Percentiles rank a stretch among this genome's conserved stretches.
phyloP scores from a whole-genome alignment of 768 basidiomycete species.

The Lentinus tigrinus region DNA sequence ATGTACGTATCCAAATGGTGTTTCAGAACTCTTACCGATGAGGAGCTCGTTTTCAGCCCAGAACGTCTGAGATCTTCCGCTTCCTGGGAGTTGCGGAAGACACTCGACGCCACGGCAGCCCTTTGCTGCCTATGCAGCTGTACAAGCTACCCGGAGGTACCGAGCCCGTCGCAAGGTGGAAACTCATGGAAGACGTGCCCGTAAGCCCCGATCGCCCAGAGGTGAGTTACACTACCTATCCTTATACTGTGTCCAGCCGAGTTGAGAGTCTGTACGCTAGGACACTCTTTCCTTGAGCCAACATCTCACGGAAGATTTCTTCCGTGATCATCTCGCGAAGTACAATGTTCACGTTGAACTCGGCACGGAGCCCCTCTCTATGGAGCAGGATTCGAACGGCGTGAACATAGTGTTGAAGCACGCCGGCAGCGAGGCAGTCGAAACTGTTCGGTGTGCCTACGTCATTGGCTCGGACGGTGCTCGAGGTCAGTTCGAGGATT shows the following conservation, averaged over 20 bases:
- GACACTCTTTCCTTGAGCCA: conserved; percentile 11
- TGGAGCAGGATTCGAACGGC: conserved; percentile 34
- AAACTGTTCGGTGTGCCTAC: conserved; percentile 31
- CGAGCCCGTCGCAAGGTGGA: conserved; percentile 5
- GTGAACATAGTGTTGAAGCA: conserved; percentile 29
- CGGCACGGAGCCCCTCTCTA: conserved; percentile 32
- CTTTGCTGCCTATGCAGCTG: conserved; percentile 1
- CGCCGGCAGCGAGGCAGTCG: conserved; percentile 24
- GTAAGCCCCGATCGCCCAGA: conserved; percentile 17
- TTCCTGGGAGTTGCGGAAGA: conserved; percentile 21
- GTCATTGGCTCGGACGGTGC: conserved; percentile 45
- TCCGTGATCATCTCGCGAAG: conserved; percentile 29
- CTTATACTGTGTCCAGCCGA: background rate
- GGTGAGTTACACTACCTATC: conserved; percentile 4
- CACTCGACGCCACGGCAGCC: background rate
- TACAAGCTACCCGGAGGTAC: conserved; percentile 23
- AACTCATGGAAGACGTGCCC: background rate
- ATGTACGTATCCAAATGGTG: conserved; percentile 14
- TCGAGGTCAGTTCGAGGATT: conserved; percentile 19
- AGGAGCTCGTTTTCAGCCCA: conserved; percentile 11
- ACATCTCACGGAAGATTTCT: conserved; percentile 27
- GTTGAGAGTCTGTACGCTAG: background rate
- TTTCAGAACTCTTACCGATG: background rate
- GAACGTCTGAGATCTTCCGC: conserved; percentile 20
- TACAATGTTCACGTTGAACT: conserved; percentile 33